Evolutionary conservation across 805 yeast genomes (phyloP), one percentile per base, ranked within the genome.

Genomic region (Nematodospora valgi): DNA sequence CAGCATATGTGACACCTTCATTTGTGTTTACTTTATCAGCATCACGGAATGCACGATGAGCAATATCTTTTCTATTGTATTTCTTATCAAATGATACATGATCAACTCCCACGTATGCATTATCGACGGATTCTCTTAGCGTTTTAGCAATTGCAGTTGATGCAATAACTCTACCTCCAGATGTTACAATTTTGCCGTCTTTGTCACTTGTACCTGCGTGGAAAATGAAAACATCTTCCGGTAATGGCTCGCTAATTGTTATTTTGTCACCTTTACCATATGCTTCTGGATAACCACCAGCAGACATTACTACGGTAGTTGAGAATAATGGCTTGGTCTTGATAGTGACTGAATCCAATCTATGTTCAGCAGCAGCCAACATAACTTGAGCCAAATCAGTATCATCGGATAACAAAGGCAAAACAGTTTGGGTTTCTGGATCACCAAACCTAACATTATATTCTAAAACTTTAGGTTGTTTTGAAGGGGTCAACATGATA

Each of bases 361-460:
- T 76, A 62, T 84, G 95, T 59, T 91, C 96, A 29, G 93, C 95
- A 46, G 95, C 82, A 30, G 98, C 98, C 36, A 91, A 63, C 76
- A 94, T 78, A 30, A 93, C 79, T 61, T 89, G 87, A 30, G 96
- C 93, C 53, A 93, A 72, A 62, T 93, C 99, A n/a, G 96, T 82
- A 36, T 80, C 83, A 27, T 78, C 76, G 30, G 86, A 68, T 44
- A 93, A 68, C 53, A 93, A 72, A 14, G 97, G 96, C 54, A 93
- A 69, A 16, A 93, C 95, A 3, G 97, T 86, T 69, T 93, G 98
- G 23, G 98, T 93, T 67, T 93, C 99, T 47, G 99, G 99, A 60
- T 93, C 99, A 44, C 99, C 99, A 49, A 93, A 94, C 64, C 99
- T 81, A 34, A 94, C 98, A 51, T 93, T 93, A 65, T 94, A 93